A percentile compares a stretch with the other conserved stretches of the same genome.
These are phyloP conservation scores for Spergularia marina DNA, from an alignment of 148 eudicot species.

Conservation along the genomic window DNA sequence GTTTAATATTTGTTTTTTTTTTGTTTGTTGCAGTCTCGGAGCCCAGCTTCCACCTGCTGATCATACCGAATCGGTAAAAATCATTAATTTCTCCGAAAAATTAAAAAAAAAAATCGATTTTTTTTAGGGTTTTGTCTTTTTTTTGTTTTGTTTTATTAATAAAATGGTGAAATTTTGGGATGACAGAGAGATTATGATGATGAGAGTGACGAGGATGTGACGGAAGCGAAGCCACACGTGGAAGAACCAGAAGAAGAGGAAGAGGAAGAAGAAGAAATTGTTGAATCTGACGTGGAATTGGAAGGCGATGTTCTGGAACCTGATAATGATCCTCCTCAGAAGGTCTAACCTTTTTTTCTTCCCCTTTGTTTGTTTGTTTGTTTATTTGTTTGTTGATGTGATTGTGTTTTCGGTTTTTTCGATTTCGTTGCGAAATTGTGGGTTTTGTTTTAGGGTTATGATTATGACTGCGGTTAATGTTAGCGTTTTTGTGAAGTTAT, in stretches of 20 bases:
- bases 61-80: slow-evolving; percentile 42
- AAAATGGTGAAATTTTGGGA: neutral
- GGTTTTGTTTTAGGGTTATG: too few species aligned
- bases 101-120: neutral
- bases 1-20: neutral
- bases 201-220: slow-evolving; percentile 55
- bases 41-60: slow-evolving; percentile 53
- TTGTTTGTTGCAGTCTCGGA: slow-evolving; percentile 57
- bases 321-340: slow-evolving; percentile 83
- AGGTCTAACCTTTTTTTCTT: slow-evolving; percentile 36
- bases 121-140: slow-evolving; percentile 12
- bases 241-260: slow-evolving; percentile 42
- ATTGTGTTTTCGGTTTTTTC: too few species aligned
- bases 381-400: neutral
- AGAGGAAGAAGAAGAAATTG: slow-evolving; percentile 63
- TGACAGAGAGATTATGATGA: slow-evolving; percentile 39
- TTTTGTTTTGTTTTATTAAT: neutral
- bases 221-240: slow-evolving; percentile 37
- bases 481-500: too few species aligned
- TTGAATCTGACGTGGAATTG: slow-evolving; percentile 87
- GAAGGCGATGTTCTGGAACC: slow-evolving; percentile 88
- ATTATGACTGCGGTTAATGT: too few species aligned
- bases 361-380: neutral
- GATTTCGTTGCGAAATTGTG: too few species aligned
- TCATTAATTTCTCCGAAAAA: neutral